Base-by-base conservation (phyloP, 2,329 filamentous ascomycete species). In the Exophiala aquamarina region DNA sequence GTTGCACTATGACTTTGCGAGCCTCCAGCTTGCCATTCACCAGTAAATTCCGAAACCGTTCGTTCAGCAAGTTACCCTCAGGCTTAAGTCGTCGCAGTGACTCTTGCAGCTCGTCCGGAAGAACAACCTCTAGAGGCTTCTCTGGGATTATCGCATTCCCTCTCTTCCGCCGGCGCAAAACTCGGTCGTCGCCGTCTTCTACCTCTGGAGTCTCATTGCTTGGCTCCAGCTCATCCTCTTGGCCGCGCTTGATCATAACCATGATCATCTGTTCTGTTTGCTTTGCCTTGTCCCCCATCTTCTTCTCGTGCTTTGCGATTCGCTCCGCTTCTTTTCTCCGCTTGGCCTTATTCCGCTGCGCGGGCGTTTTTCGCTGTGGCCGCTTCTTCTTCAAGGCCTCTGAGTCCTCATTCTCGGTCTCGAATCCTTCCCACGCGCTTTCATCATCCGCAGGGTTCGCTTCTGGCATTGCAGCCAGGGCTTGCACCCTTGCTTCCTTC, bases 61-160 rank as follows among this genome's bases (percentile, higher is more conserved):
- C 93, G 58, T 89, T 89, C 59, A 98, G 75, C 31, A 96, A 73
- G 64, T 96, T 97, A n/a, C 93, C 93, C 68, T 98, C 93, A 0
- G 93, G 93, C 69, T 92, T 95, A 56, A 95, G 70, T 63, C 90
- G 69, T 63, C 93, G 70, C 62, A 96, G 70, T 40, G 89, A 84
- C 63, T 95, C 81, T 68, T 95, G 78, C 62, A 93, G 69, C 73
- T 98, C 82, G 70, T 97, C 83, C 32, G 89, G 79, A 52, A 96
- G 68, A 52, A 96, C 77, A 59, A 96, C 67, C 68, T 96, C 83
- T 60, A 97, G 72, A 54, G 88, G 75, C 66, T 87, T 87, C 63
- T 93, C 84, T 0, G 89, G 90, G 35, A 93, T 52, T 4, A 29
- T 42, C 39, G 49, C 44, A 23, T 46, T 49, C 9, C 54, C 55